phyloP scores from a whole-genome alignment of 306 rosid genomes.

The Medicago truncatula region DNA sequence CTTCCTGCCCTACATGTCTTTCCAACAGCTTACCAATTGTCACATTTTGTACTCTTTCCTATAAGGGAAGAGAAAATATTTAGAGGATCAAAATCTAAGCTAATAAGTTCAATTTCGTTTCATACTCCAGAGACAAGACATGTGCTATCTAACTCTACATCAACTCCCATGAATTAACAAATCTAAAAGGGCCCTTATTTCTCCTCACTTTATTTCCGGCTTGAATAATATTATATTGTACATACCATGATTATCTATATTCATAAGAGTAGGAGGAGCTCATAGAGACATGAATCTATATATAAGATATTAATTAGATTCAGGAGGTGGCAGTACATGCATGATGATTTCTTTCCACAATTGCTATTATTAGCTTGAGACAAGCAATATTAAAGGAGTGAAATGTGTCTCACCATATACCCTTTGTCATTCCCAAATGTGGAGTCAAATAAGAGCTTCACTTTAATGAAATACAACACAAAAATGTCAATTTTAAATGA shows the following conservation, averaged over 20 bases:
- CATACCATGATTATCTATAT: background rate
- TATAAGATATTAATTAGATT: conserved; percentile 20
- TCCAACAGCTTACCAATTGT: background rate
- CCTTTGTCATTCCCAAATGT: background rate
- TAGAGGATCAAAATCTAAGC: conserved; percentile 17
- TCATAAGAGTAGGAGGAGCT: conserved; percentile 26
- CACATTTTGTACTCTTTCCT: conserved; percentile 6
- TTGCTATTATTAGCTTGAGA: conserved; percentile 27
- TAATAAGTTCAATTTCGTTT: conserved; percentile 23
- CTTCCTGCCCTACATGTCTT: conserved; percentile 37
- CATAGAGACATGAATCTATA: conserved; percentile 29
- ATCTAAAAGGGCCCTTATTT: conserved; percentile 14
- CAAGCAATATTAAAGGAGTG: conserved; percentile 1
- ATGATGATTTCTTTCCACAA: conserved; percentile 27
- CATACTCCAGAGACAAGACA: conserved; percentile 48
- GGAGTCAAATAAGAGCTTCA: background rate
- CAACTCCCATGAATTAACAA: conserved; percentile 27
- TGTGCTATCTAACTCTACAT: conserved; percentile 47
- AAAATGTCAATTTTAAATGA: background rate
- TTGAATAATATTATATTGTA: conserved; percentile 5
- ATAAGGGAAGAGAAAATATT: conserved; percentile 1
- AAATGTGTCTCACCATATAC: background rate
- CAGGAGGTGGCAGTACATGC: conserved; percentile 34
- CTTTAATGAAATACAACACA: background rate
- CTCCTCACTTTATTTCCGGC: conserved; percentile 13